Evolutionary conservation across 805 yeast species (phyloP).

Genomic region (Lachancea dasiensis): DNA sequence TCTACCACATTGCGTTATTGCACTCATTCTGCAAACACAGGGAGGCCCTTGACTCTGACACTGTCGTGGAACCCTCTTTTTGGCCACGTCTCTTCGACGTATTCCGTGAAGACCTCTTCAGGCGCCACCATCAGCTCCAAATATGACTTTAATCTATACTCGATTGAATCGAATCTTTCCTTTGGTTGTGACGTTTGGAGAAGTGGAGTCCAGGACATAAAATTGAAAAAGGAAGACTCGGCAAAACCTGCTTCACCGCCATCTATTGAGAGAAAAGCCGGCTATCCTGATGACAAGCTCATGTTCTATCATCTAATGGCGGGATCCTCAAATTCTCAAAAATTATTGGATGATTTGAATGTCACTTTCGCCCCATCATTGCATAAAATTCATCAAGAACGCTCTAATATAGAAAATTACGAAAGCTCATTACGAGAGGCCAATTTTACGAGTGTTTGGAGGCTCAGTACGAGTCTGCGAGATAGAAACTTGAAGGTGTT

Average conservation of each 20-base stretch:
- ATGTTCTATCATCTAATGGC: conserved; percentile 19
- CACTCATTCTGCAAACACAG: conserved; percentile 78
- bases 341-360: conserved; percentile 23
- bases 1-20: conserved; percentile 82
- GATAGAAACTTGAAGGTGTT: conserved; percentile 55
- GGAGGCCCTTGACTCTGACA: conserved; percentile 85
- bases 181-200: conserved; percentile 84
- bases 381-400: conserved; percentile 30
- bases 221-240: background rate
- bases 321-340: conserved; percentile 17
- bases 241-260: background rate
- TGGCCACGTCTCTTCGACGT: conserved; percentile 85
- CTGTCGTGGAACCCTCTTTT: conserved; percentile 80
- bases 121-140: conserved; percentile 73
- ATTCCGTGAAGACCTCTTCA: conserved; percentile 73
- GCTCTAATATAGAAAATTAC: conserved; percentile 45
- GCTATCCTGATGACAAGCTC: too few species aligned
- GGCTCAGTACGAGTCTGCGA: conserved; percentile 62
- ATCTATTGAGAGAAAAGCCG: conserved; percentile 2
- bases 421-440: conserved; percentile 46
- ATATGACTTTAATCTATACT: conserved; percentile 85
- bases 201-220: conserved; percentile 23
- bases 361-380: conserved; percentile 31
- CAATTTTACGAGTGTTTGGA: conserved; percentile 64
- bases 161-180: conserved; percentile 81